Evolutionary conservation across 345 rosid genomes (phyloP).

Genomic region (Corchorus capsularis): DNA sequence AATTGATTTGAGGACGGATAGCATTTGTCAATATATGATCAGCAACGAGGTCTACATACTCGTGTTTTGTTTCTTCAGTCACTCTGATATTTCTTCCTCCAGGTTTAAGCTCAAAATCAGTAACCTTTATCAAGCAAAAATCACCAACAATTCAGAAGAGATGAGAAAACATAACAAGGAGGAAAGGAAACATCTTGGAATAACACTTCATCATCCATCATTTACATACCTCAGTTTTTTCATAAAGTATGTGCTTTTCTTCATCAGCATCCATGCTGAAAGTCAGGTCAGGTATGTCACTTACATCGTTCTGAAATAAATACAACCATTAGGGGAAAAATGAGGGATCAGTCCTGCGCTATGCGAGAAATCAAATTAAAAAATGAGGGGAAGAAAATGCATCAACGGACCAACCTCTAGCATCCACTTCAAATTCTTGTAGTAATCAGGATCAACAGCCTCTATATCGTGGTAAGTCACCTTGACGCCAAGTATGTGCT

Average conservation of each 20-base stretch:
- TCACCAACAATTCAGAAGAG: not conserved
- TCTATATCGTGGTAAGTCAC: constrained; percentile 99
- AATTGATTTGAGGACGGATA: constrained; percentile 89
- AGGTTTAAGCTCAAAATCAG: constrained; percentile 96
- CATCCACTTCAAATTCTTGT: constrained; percentile 96
- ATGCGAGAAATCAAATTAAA: not conserved
- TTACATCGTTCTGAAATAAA: constrained; percentile 80
- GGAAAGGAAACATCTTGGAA: not conserved
- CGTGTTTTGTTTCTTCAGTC: constrained; percentile 95
- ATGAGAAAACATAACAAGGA: not conserved
- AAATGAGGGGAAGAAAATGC: not conserved
- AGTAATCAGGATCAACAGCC: constrained; percentile 99
- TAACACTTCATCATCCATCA: not conserved
- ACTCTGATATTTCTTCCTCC: constrained; percentile 96
- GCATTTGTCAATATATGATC: constrained; percentile 95
- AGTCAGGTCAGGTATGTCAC: constrained; percentile 82
- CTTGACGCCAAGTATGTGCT: constrained; percentile 92
- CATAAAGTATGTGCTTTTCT: constrained; percentile 94
- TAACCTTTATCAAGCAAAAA: constrained; percentile 59
- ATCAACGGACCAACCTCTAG: constrained; percentile 66
- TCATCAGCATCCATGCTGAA: constrained; percentile 99
- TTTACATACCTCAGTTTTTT: constrained; percentile 78
- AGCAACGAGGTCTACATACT: constrained; percentile 97
- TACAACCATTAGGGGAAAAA: not conserved
- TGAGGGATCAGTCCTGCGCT: not conserved